phyloP scores from a whole-genome alignment of 176 grass and related monocot species.

The Raddia guianensis region DNA sequence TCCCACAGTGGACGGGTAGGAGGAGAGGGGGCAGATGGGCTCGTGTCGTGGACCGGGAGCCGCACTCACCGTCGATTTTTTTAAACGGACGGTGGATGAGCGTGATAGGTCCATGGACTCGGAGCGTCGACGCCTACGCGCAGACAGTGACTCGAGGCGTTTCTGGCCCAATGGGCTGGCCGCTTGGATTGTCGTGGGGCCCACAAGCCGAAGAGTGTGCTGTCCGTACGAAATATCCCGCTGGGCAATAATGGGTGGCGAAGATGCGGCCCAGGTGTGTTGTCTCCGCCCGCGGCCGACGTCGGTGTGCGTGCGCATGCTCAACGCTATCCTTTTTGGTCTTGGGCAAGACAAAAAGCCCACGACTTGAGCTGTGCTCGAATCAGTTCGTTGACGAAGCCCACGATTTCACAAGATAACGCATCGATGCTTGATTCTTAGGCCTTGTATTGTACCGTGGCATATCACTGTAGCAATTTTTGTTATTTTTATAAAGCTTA shows the following conservation, averaged over 20 bases:
- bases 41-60: too few species aligned
- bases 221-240: not conserved
- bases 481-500: too few species aligned
- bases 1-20: too few species aligned
- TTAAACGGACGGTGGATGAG: not conserved
- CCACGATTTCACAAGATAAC: too few species aligned
- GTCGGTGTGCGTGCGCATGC: not conserved
- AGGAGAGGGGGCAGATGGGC: too few species aligned
- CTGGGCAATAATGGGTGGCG: not conserved
- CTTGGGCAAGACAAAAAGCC: too few species aligned
- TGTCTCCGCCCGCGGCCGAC: not conserved
- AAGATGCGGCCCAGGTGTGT: not conserved
- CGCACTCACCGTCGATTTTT: not conserved
- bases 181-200: not conserved
- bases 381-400: too few species aligned
- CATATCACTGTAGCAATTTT: too few species aligned
- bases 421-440: too few species aligned
- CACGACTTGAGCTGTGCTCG: too few species aligned
- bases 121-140: not conserved
- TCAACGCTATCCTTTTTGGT: too few species aligned
- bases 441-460: too few species aligned
- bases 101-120: not conserved
- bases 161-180: not conserved
- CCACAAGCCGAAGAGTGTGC: not conserved
- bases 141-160: not conserved